Base-by-base conservation (phyloP, 1,284 basidiomycete species). In the Irpex sp. region DNA sequence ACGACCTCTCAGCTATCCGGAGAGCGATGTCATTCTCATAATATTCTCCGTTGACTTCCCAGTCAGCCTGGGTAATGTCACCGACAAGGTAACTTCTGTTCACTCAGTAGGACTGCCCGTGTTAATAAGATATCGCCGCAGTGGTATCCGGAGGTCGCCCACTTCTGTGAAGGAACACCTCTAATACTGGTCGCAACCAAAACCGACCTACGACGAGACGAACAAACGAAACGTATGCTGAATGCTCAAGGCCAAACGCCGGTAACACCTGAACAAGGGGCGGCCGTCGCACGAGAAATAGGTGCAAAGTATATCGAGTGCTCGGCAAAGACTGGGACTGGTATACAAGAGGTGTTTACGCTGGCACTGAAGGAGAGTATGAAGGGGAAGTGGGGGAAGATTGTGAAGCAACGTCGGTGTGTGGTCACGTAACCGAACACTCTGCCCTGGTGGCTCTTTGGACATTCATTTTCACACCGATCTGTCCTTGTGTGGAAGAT, bases 141-240 rank as follows among this genome's bases (percentile, higher is more conserved):
- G 94, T 99, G 97, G 97, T 94, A 91, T 77, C 96, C 96, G 34
- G 97, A 99, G 79, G 94, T 99, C 64, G 90, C 93, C 48, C 97
- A 99, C 77, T 99, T 98, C 73, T 98, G 96, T 81, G 93, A 96
- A 74, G 88, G 87, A 68, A 94, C 95, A 4, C 97, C 97, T 1
- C 83, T 97, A 66, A 88, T 99, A 69, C 85, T 99, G 36, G 93
- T 99, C 57, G 96, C 88, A 31, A 95, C 95, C 59, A 99, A 99
- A 82, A 96, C 83, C 60, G 96, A 99, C 77, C 81, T 98, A 51
- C 88, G 97, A 61, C 77, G 83, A 57, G 97, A 98, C 77, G 87
- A 92, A 34, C 90, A 93, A 69, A 96, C 95, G 51, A 83, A 89
- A 67, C 87, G 93, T n/a, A 93, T 98, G 86, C 86, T 99, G 69